Conservation (phyloP, 139 green algal species). For the Chlorella sp. region DNA sequence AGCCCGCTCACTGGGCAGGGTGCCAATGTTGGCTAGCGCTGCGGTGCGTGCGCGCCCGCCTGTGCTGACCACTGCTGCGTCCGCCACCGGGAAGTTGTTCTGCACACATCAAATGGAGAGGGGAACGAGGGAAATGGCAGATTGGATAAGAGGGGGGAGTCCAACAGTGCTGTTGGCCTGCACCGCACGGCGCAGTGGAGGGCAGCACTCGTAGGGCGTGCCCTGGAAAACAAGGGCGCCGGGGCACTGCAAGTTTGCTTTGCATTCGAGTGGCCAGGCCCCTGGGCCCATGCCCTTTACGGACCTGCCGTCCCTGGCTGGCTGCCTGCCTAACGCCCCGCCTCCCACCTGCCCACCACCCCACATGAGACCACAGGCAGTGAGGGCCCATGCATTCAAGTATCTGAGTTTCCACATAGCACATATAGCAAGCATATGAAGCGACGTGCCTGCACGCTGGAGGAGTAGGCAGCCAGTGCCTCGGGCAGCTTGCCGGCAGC, state of each 20-base stretch:
- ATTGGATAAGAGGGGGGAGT: not conserved
- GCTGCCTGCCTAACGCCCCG: too few relatives aligned
- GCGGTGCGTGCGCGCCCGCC: conserved; percentile 6
- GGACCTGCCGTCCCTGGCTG: not conserved
- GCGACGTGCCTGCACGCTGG: not conserved
- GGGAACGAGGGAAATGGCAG: not conserved
- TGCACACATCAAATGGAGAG: not conserved
- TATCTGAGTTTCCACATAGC: too few relatives aligned
- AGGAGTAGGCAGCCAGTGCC: conserved; percentile 3
- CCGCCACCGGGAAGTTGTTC: conserved; percentile 27
- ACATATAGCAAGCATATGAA: too few relatives aligned
- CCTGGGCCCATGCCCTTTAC: too few relatives aligned
- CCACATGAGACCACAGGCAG: too few relatives aligned
- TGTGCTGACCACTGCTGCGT: conserved; percentile 5
- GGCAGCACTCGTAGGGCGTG: too few relatives aligned
- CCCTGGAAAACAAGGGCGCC: too few relatives aligned
- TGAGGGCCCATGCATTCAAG: too few relatives aligned
- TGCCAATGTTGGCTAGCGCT: conserved; percentile 2
- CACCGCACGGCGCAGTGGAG: not conserved
- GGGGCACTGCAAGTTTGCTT: too few relatives aligned
- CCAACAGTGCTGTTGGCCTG: not conserved
- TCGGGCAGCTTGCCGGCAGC: conserved; percentile 11
- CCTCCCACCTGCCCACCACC: too few relatives aligned
- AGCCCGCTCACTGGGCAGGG: not conserved
- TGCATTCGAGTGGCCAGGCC: too few relatives aligned